Evolutionary conservation across 345 rosid species (phyloP).

Genomic region (Excoecaria cochinchinensis): DNA sequence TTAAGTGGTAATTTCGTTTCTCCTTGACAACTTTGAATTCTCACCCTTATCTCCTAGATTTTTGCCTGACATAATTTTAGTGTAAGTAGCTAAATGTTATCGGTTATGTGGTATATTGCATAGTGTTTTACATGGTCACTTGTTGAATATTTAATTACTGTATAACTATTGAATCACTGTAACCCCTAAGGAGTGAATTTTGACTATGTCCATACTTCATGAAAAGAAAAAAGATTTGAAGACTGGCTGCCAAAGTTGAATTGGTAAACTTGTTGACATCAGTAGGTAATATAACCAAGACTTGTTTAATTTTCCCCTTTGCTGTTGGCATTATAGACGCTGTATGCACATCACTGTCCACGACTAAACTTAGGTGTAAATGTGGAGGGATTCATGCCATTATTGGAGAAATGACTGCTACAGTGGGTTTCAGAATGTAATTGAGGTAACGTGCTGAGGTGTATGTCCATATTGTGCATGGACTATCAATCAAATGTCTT

Average conservation of each 20-base stretch:
- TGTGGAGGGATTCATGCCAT: not conserved
- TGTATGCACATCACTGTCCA: not conserved
- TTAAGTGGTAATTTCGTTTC: constrained; percentile 43
- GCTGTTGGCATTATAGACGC: not conserved
- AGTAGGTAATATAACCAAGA: not conserved
- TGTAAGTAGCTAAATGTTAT: not conserved
- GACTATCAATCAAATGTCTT: not conserved
- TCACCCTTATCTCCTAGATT: not conserved
- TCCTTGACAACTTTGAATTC: not conserved
- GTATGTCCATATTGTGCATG: not conserved
- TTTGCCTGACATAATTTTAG: not conserved
- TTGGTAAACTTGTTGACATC: not conserved
- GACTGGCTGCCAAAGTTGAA: not conserved
- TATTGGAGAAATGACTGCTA: not conserved
- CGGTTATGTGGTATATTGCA: not conserved
- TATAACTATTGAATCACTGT: constrained; percentile 6
- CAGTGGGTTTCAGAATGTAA: not conserved
- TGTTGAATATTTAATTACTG: not conserved
- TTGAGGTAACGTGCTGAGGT: not conserved
- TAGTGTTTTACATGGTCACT: not conserved
- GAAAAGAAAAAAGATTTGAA: not conserved
- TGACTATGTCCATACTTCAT: not conserved
- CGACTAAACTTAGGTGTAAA: not conserved
- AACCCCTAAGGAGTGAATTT: not conserved
- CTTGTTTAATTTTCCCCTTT: not conserved